Conservation (phyloP, 495 filamentous ascomycete species). For the Astrocystis sublimbata region DNA sequence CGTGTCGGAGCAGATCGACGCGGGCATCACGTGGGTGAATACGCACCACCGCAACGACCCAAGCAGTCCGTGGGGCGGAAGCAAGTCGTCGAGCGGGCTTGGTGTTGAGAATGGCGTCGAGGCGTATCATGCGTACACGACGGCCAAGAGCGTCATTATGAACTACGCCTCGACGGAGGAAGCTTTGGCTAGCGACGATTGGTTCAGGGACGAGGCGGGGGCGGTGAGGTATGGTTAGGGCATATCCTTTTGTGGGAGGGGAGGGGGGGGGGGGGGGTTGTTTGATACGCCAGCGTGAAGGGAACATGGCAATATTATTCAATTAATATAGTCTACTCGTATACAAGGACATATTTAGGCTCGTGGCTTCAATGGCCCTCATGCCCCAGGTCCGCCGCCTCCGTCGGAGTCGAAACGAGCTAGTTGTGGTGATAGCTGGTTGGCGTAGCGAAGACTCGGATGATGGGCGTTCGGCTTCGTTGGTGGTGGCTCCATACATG, state of each 20-base stretch:
- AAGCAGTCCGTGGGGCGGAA: conserved; percentile 61
- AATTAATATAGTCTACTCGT: conserved; percentile 14
- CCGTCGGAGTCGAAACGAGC: neutral
- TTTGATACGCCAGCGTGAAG: too few species aligned
- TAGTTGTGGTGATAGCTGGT: neutral
- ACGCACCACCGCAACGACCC: conserved; percentile 63
- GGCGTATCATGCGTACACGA: conserved; percentile 59
- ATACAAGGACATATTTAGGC: neutral
- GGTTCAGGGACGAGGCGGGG: conserved; percentile 49
- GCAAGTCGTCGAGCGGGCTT: conserved; percentile 53
- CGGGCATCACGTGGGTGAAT: conserved; percentile 64
- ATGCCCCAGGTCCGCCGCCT: neutral
- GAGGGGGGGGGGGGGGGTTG: too few species aligned
- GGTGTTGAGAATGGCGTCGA: conserved; percentile 61
- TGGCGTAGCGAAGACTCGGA: too few species aligned
- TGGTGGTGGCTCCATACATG: too few species aligned
- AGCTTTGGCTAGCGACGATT: conserved; percentile 43
- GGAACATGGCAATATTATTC: conserved; percentile 1
- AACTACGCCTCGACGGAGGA: conserved; percentile 53
- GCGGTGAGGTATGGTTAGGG: conserved; percentile 51
- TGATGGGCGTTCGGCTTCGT: too few species aligned
- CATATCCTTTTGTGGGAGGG: too few species aligned
- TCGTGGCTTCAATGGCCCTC: neutral
- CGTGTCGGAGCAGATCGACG: conserved; percentile 56
- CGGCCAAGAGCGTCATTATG: conserved; percentile 59